Percentiles rank a stretch among this genome's conserved stretches.
phyloP scores from a whole-genome alignment of 148 eudicot genomes.

The Rhododendron henanense region DNA sequence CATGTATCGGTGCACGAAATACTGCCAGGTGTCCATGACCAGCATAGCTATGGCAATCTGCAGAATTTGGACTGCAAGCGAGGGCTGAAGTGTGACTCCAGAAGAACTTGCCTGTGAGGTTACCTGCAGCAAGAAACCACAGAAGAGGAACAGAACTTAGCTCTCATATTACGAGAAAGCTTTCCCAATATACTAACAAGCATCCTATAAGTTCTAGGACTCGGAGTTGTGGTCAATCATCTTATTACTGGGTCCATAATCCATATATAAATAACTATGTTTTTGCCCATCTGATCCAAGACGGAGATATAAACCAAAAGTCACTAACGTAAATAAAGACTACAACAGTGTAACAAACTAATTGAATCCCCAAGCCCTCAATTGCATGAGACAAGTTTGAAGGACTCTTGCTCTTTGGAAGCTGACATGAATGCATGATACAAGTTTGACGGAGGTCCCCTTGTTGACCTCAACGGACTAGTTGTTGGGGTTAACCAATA shows the following conservation, averaged over 20 bases:
- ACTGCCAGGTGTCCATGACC: constrained; percentile 52
- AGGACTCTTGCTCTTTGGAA: no score
- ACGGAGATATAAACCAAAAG: background rate
- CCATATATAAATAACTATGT: background rate
- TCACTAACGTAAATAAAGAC: background rate
- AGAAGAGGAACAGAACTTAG: background rate
- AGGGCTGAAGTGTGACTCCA: constrained; percentile 28
- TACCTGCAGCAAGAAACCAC: constrained; percentile 22
- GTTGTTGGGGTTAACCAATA: no score
- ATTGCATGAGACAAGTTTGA: background rate
- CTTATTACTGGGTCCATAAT: background rate
- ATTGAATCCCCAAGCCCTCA: background rate
- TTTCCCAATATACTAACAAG: background rate
- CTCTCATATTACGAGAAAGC: background rate
- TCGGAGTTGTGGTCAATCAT: background rate
- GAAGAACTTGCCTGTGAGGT: constrained; percentile 28
- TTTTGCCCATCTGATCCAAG: background rate
- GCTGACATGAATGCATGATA: no score
- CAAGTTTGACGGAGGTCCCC: no score
- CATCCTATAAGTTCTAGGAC: background rate
- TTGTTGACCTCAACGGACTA: no score
- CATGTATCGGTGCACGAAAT: constrained; percentile 54
- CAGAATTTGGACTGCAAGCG: constrained; percentile 29
- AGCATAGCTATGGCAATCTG: constrained; percentile 45
- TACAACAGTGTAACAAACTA: background rate